These are phyloP conservation scores for Groenewaldozyma auringiensis DNA, from an alignment of 1,139 yeast species.

Conservation along the genomic window DNA sequence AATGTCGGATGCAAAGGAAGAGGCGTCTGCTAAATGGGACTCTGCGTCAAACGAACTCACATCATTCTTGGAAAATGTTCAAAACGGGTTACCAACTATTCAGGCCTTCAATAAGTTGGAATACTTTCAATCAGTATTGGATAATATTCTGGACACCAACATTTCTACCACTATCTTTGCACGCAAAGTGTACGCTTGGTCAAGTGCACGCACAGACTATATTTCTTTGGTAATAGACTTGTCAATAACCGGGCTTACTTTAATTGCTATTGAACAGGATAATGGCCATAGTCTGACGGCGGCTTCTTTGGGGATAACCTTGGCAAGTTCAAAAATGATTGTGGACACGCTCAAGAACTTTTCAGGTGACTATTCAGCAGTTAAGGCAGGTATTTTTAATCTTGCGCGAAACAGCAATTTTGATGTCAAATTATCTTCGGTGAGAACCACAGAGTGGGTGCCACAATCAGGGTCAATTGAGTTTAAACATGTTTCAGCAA, in stretches of 20 bases:
- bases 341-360: background rate
- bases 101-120: background rate
- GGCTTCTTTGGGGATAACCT: background rate
- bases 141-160: background rate
- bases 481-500: constrained; percentile 51
- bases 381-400: background rate
- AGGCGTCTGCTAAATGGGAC: background rate
- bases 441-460: constrained; percentile 25
- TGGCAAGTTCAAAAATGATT: background rate
- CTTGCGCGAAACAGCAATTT: background rate
- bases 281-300: background rate
- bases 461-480: constrained; percentile 40
- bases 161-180: background rate
- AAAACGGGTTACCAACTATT: background rate
- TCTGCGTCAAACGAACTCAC: background rate
- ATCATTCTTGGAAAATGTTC: background rate
- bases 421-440: background rate
- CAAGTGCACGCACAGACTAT: background rate
- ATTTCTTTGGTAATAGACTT: background rate
- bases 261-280: background rate
- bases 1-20: background rate
- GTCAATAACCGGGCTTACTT: background rate
- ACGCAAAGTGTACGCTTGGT: background rate
- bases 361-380: background rate
- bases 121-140: background rate